Base-by-base conservation (phyloP, 768 basidiomycete genomes). In the Amanita jacksonii region DNA sequence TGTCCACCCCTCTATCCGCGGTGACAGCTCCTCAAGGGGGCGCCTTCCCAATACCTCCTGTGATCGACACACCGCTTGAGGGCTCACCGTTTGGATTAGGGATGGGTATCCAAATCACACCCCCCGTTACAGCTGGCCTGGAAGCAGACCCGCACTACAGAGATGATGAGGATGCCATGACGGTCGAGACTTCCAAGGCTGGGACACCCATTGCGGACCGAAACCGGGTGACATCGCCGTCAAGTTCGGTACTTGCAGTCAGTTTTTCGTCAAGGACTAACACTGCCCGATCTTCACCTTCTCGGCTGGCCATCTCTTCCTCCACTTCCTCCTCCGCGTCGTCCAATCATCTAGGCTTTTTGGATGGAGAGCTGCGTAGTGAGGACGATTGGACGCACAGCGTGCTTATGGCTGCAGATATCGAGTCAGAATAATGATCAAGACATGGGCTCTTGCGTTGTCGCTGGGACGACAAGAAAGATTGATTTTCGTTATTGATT, bases 351-450 rank as follows among this genome's bases (percentile, higher is more conserved):
- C 58, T 76, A 30, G 72, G 70, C 15, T 53, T 74, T 37, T 56
- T 70, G 30, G 63, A 67, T 41, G 66, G 73, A 47, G 71, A 72
- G 12, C 30, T 41, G 18, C 63, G 64, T 30, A 61, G 67, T 32
- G 68, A 67, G 47, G 80, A 76, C 38, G 76, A 85, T 55, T 89
- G 86, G 85, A 80, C 81, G 36, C 66, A 70, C 54, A 82, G 79
- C 51, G 85, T 88, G 38, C 57, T 88, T 46, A 59, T 77, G 60
- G 82, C 81, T n/a, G 82, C 81, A 45, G 77, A 80, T 54, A 55
- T 65, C 39, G n/a, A n/a, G n/a, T n/a, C n/a, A n/a, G n/a, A n/a
- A n/a, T n/a, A n/a, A n/a, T n/a, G n/a, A n/a, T n/a, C n/a, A n/a
- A n/a, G n/a, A n/a, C n/a, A n/a, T n/a, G n/a, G n/a, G n/a, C n/a